A percentile compares a stretch with the other conserved stretches of the same genome.
These are phyloP conservation scores for Nitzschia sp. DNA, from an alignment of 108 stramenopile species.

Conservation along the genomic window DNA sequence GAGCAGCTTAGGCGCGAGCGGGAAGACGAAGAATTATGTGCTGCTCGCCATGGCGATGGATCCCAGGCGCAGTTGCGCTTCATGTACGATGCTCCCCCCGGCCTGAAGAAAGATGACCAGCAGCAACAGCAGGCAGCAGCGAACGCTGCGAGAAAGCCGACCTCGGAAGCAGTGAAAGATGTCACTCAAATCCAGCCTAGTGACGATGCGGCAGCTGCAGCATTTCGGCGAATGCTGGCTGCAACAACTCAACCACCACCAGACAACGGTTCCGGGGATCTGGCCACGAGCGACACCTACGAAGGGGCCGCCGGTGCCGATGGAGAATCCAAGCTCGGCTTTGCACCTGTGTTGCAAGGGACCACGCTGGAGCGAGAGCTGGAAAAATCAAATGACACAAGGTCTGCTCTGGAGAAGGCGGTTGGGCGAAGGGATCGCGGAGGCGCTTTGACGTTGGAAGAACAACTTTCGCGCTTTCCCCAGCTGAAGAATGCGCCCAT, in stretches of 20 bases:
- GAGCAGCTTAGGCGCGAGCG: slow-evolving; percentile 71
- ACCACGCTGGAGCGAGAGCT: slow-evolving; percentile 17
- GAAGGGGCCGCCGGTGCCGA: slow-evolving; percentile 4
- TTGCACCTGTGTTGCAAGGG: slow-evolving; percentile 40
- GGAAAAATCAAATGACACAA: slow-evolving; percentile 16
- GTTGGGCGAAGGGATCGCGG: slow-evolving; percentile 64
- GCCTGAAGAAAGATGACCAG: slow-evolving; percentile 38
- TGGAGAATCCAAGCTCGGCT: slow-evolving; percentile 2
- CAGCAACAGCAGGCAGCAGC: too few species aligned
- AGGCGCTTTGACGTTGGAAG: slow-evolving; percentile 52
- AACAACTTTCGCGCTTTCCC: slow-evolving; percentile 80
- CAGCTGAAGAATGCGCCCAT: slow-evolving; percentile 80
- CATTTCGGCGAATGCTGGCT: slow-evolving; percentile 82
- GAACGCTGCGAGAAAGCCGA: neutral
- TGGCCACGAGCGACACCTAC: neutral
- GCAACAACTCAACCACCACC: too few species aligned
- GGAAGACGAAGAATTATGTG: slow-evolving; percentile 80
- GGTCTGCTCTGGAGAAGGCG: slow-evolving; percentile 70
- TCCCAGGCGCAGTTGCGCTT: slow-evolving; percentile 67
- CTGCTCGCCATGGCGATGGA: slow-evolving; percentile 54
- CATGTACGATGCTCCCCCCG: slow-evolving; percentile 79
- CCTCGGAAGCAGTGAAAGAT: slow-evolving; percentile 9
- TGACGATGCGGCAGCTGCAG: slow-evolving; percentile 85
- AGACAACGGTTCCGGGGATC: neutral
- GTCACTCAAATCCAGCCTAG: slow-evolving; percentile 53